These are phyloP conservation scores for Ceratobasidium sp. DNA, from an alignment of 1,284 basidiomycete genomes.

Conservation along the genomic window DNA sequence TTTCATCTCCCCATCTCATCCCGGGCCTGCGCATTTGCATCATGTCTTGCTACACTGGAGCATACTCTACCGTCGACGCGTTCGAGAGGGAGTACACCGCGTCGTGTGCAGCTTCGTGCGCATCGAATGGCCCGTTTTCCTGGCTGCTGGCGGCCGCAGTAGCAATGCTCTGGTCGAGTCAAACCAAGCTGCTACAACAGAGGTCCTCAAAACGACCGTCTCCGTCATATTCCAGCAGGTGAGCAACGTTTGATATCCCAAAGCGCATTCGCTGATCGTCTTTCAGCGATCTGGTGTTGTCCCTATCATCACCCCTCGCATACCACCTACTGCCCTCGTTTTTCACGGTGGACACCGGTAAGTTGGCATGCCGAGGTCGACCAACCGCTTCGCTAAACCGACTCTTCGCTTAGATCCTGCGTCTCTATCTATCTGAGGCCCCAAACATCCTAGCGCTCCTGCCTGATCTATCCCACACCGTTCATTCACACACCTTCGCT, in stretches of 20 bases:
- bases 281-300: conserved; percentile 28
- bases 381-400: not conserved
- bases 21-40: not conserved
- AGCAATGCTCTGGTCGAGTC: conserved; percentile 21
- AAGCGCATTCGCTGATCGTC: not conserved
- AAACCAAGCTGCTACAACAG: conserved; percentile 4
- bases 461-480: not conserved
- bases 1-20: conserved; percentile 32
- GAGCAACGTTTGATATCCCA: not conserved
- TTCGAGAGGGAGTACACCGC: conserved; percentile 16
- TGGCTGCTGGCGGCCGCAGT: conserved; percentile 40
- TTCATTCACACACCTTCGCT: conserved; percentile 32
- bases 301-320: conserved; percentile 29
- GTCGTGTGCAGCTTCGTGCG: not conserved
- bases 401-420: not conserved
- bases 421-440: conserved; percentile 38
- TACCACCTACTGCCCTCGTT: conserved; percentile 26
- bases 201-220: conserved; percentile 5
- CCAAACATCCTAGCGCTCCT: not conserved
- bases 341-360: not conserved
- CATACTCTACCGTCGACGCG: conserved; percentile 10
- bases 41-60: conserved; percentile 33
- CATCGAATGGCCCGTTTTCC: conserved; percentile 24
- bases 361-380: not conserved
- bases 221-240: conserved; percentile 27